Evolutionary conservation across 805 yeast genomes (phyloP).

Genomic region (Kodamaea lidongshanica): DNA sequence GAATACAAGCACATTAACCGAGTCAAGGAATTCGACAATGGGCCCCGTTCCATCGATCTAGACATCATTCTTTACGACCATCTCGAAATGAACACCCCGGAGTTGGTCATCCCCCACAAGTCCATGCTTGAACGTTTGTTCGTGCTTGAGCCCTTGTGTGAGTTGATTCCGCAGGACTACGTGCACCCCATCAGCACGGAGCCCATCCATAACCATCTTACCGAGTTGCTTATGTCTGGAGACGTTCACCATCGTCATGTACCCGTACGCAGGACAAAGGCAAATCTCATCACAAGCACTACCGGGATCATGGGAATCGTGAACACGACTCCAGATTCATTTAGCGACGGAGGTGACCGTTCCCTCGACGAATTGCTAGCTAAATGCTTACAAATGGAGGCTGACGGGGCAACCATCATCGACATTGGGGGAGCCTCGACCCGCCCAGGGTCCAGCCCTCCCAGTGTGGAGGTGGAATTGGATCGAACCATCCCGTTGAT

Average conservation of each 20-base stretch:
- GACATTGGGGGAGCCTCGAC: conserved; percentile 97
- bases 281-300: conserved; percentile 39
- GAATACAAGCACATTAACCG: conserved; percentile 70
- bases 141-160: conserved; percentile 85
- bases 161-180: conserved; percentile 58
- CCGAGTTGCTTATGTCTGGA: conserved; percentile 35
- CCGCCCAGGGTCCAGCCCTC: conserved; percentile 71
- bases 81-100: conserved; percentile 46
- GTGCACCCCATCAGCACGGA: conserved; percentile 85
- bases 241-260: conserved; percentile 40
- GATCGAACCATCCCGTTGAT: conserved; percentile 66
- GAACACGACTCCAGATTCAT: conserved; percentile 91
- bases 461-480: conserved; percentile 60
- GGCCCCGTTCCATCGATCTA: conserved; percentile 87
- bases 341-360: conserved; percentile 75
- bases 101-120: conserved; percentile 76
- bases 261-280: conserved; percentile 35
- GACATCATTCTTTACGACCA: conserved; percentile 76
- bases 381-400: conserved; percentile 44
- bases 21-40: conserved; percentile 76
- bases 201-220: conserved; percentile 63
- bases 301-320: conserved; percentile 82
- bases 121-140: conserved; percentile 85
- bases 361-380: conserved; percentile 36
- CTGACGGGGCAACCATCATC: conserved; percentile 63